Conservation (phyloP, 345 rosid genomes). For the Citrus glauca region DNA sequence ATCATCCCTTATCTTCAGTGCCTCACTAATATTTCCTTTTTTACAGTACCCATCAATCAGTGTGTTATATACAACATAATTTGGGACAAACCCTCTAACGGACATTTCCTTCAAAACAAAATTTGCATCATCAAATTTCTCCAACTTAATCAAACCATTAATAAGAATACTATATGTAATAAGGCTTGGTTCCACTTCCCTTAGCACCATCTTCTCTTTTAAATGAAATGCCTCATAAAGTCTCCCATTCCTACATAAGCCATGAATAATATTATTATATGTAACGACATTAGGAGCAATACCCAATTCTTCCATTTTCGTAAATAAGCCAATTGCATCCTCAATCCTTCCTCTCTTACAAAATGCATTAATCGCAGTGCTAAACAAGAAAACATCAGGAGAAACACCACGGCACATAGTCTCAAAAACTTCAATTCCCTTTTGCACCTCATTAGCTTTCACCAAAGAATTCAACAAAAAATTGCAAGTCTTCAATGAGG, state of each 20-base stretch:
- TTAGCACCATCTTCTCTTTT: slow-evolving; percentile 53
- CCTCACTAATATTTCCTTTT: slow-evolving; percentile 46
- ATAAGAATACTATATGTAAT: slow-evolving; percentile 62
- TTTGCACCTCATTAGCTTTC: slow-evolving; percentile 51
- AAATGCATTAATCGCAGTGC: slow-evolving; percentile 55
- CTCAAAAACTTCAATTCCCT: slow-evolving; percentile 48
- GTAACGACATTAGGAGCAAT: slow-evolving; percentile 61
- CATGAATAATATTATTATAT: slow-evolving; percentile 67
- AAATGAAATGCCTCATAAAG: slow-evolving; percentile 51
- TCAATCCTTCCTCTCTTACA: slow-evolving; percentile 57
- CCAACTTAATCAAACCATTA: slow-evolving; percentile 58
- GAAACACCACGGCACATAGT: slow-evolving; percentile 38
- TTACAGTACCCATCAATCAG: slow-evolving; percentile 61
- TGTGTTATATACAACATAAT: slow-evolving; percentile 65
- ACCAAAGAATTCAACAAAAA: slow-evolving; percentile 58
- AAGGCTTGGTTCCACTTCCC: slow-evolving; percentile 49
- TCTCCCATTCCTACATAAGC: slow-evolving; percentile 61
- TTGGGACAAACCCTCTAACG: slow-evolving; percentile 48
- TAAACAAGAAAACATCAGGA: slow-evolving; percentile 69
- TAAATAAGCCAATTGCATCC: slow-evolving; percentile 46
- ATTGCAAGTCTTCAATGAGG: slow-evolving; percentile 59
- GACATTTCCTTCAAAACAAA: slow-evolving; percentile 55
- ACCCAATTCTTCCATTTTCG: slow-evolving; percentile 51
- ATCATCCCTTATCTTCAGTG: slow-evolving; percentile 52
- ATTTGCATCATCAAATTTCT: slow-evolving; percentile 60